phyloP scores from a whole-genome alignment of 257 asterid genomes.

The Capsicum pubescens region DNA sequence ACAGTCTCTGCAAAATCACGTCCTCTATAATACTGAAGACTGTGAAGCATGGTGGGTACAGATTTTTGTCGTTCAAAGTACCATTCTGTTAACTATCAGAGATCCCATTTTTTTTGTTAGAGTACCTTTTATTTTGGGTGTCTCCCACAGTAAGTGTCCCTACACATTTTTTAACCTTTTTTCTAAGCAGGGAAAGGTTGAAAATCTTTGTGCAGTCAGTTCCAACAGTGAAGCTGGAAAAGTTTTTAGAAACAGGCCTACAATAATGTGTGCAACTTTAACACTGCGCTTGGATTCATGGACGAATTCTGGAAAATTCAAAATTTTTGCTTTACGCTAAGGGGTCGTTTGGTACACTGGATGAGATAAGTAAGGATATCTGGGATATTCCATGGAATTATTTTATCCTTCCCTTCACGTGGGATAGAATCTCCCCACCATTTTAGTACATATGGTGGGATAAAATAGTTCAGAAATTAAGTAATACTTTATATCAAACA shows the following conservation, averaged over 20 bases:
- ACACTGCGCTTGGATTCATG: background rate
- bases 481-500: too few species aligned
- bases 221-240: background rate
- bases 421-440: too few species aligned
- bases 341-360: too few species aligned
- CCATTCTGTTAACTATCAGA: constrained; percentile 14
- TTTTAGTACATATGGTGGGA: too few species aligned
- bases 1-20: background rate
- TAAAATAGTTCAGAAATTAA: too few species aligned
- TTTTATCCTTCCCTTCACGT: too few species aligned
- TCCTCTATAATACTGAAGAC: background rate
- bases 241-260: background rate
- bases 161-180: background rate
- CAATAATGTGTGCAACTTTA: background rate
- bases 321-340: background rate
- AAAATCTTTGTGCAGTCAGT: constrained; percentile 2
- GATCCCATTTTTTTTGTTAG: background rate
- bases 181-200: background rate
- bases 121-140: background rate
- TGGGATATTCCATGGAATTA: too few species aligned
- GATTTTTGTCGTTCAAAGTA: constrained; percentile 12
- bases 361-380: too few species aligned
- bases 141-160: background rate
- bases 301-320: background rate
- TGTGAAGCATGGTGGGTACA: constrained; percentile 6